Base-by-base conservation (phyloP, 352 stramenopile genomes). In the Globisporangium cylindrosporum region DNA sequence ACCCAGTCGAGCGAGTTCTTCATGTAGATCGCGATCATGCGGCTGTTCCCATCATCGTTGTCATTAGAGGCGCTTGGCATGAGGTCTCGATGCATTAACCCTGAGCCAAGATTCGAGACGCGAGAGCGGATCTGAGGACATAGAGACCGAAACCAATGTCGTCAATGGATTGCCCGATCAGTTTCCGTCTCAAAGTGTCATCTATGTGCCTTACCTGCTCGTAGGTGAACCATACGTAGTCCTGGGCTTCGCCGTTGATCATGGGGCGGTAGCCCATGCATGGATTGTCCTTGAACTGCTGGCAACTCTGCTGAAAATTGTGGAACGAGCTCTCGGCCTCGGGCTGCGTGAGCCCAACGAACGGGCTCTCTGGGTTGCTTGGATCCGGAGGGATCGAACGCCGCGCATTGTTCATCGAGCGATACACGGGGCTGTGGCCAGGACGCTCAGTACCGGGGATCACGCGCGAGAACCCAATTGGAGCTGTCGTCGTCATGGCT, bases 1-100 rank as follows among this genome's bases (percentile, higher is more conserved):
- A 98, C 77, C 94, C 97, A 99, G 69, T 99, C 96, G 49, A 97
- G 88, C 15, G 86, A 97, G 73, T 99, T 99, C 73, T 95, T 98
- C 81, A 98, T 97, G 79, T 98, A 99, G 59, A 99, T 86, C 32
- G 83, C 95, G 20, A 99, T 59, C 68, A 97, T 91, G 36, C 77
- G 76, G 22, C 32, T 38, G 20, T 29, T 36, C 8, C n/a, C 48
- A 22, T 12, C 48, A 15, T 88, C 74, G 7, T 80, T 67, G 3
- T 66, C 74, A 24, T 80, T 76, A 14, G 18, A 2, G 32, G 79
- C 60, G 1, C 49, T 61, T 5, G 79, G 76, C 20, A 92, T 51
- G 25, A 92, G 66, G 3, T 79, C 62, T 8, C 81, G 64, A 22
- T 80, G 72, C 64, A 86, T 75, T 55, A 92, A 71, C 22, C 78